Conservation (phyloP, 345 rosid species). For the Melaleuca quinquenervia region DNA sequence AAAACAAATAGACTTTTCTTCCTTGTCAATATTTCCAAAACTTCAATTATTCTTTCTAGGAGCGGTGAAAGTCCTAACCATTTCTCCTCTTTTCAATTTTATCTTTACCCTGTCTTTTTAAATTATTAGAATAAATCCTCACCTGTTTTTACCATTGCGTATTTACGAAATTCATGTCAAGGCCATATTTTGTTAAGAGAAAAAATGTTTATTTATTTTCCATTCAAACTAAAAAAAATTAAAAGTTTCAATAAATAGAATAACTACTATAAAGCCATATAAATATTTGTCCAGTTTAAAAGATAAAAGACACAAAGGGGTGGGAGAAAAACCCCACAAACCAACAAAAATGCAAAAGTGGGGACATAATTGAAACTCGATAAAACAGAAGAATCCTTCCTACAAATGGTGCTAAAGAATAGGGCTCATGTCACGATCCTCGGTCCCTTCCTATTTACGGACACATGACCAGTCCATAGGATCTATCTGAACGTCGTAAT, state of each 20-base stretch:
- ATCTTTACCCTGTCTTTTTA: neutral
- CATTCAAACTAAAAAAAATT: neutral
- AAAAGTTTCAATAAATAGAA: neutral
- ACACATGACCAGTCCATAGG: no score
- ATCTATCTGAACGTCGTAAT: no score
- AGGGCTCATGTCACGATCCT: no score
- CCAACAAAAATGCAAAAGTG: neutral
- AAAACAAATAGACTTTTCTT: no score
- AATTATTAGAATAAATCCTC: neutral
- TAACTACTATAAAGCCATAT: neutral
- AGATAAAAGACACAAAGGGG: neutral
- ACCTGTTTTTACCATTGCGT: neutral
- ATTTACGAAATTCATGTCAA: neutral
- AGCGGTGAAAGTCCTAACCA: neutral
- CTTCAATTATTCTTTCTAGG: neutral
- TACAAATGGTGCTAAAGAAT: neutral
- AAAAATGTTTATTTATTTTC: neutral
- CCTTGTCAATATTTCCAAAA: neutral
- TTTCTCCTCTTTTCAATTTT: neutral
- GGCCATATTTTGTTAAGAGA: neutral
- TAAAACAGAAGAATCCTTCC: neutral
- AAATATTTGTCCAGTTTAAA: neutral
- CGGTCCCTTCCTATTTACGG: no score
- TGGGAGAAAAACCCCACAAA: neutral
- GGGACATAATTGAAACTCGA: neutral